A percentile compares a stretch with the other conserved stretches of the same genome.
Evolutionary conservation across 2,329 filamentous ascomycete genomes (phyloP).

Genomic region (Sordariomycetes sp.): DNA sequence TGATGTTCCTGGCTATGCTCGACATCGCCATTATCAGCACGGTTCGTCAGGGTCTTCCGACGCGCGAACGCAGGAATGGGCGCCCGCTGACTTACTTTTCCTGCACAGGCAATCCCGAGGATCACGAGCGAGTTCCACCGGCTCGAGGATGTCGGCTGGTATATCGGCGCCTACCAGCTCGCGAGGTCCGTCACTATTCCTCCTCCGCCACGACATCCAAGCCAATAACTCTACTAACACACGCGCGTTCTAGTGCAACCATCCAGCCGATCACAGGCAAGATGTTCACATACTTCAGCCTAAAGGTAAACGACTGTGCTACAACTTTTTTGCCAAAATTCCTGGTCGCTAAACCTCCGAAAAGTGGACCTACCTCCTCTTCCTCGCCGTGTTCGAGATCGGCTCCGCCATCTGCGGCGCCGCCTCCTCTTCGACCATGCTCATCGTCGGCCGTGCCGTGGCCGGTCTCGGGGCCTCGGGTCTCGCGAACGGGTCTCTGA

Average conservation of each 20-base stretch:
- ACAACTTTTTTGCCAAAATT: background rate
- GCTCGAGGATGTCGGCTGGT: constrained; percentile 42
- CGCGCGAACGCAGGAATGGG: background rate
- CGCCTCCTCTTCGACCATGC: constrained; percentile 12
- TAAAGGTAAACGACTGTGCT: background rate
- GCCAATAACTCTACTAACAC: background rate
- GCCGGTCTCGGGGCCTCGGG: constrained; percentile 24
- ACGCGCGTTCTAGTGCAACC: constrained; percentile 21
- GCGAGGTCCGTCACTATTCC: constrained; percentile 16
- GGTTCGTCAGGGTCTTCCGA: constrained; percentile 15
- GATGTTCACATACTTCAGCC: constrained; percentile 31
- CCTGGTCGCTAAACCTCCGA: background rate
- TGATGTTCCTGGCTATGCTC: constrained; percentile 31
- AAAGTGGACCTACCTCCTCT: constrained; percentile 15
- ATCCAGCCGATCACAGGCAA: constrained; percentile 38
- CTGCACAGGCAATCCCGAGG: constrained; percentile 25
- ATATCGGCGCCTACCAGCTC: constrained; percentile 35
- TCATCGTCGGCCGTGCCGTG: constrained; percentile 26
- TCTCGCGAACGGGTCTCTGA: constrained; percentile 18
- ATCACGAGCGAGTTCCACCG: constrained; percentile 38
- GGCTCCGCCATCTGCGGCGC: constrained; percentile 19
- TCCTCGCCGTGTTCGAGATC: constrained; percentile 13
- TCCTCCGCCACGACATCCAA: background rate
- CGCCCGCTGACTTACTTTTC: background rate
- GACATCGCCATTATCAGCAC: constrained; percentile 40